Conservation (phyloP, 345 rosid species). For the Mallotus nudiflorus region DNA sequence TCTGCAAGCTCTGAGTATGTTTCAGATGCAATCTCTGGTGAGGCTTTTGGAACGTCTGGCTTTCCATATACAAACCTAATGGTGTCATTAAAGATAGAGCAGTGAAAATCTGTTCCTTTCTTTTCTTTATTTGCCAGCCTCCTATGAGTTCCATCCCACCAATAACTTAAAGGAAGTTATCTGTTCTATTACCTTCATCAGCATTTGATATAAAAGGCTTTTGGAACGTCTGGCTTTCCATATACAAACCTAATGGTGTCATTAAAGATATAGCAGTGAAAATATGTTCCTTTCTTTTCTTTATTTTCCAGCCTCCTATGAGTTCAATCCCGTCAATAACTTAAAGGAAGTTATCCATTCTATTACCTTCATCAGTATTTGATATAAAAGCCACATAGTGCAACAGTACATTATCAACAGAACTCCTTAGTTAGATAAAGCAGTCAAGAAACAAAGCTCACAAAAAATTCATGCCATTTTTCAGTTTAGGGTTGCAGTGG, state of each 20-base stretch:
- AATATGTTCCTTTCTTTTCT: neutral
- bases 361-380: neutral
- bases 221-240: conserved; percentile 93
- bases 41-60: conserved; percentile 87
- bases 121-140: neutral
- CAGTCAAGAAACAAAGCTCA: neutral
- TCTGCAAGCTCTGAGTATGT: conserved; percentile 57
- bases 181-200: neutral
- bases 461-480: neutral
- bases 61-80: conserved; percentile 84
- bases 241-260: conserved; percentile 60
- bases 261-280: conserved; percentile 14
- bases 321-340: neutral
- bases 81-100: conserved; percentile 11
- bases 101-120: conserved; percentile 6
- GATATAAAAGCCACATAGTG: neutral
- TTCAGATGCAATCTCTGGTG: conserved; percentile 63
- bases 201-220: conserved; percentile 32
- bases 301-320: neutral
- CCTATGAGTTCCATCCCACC: neutral
- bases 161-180: neutral
- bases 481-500: too few species aligned
- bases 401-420: neutral
- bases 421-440: neutral
- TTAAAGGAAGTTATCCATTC: neutral